A percentile compares a stretch with the other conserved stretches of the same genome.
phyloP scores from a whole-genome alignment of 176 grass and related monocot species.

The Carex kokanica region DNA sequence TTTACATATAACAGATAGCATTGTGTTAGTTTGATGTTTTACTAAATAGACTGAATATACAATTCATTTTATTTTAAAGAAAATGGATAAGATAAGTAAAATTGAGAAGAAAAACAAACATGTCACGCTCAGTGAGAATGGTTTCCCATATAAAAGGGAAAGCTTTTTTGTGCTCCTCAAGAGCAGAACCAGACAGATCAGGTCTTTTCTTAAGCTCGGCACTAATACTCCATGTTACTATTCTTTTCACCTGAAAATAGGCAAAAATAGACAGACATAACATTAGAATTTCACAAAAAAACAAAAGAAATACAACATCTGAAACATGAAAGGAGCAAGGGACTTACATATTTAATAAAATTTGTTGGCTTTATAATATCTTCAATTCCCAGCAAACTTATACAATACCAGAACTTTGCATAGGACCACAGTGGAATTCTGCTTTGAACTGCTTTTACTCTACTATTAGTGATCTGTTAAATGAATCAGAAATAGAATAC shows the following conservation, averaged over 20 bases:
- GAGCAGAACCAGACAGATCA: background rate
- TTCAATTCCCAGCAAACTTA: background rate
- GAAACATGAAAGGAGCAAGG: background rate
- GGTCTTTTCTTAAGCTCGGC: background rate
- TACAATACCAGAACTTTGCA: background rate
- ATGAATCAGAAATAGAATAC: background rate
- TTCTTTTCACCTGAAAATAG: background rate
- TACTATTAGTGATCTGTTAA: background rate
- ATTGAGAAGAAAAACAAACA: background rate
- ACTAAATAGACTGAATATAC: background rate
- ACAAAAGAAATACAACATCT: background rate
- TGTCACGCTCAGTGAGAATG: background rate
- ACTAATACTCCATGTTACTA: background rate
- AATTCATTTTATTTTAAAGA: background rate
- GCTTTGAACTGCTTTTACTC: background rate
- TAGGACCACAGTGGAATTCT: background rate
- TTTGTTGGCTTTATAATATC: background rate
- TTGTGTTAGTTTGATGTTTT: background rate
- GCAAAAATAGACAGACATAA: background rate
- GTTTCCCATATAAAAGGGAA: background rate
- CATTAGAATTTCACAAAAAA: background rate
- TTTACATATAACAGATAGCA: background rate
- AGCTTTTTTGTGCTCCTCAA: background rate
- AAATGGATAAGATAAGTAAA: background rate
- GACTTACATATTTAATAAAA: background rate